These are phyloP conservation scores for Leptographium wingfieldii DNA, from an alignment of 2,329 filamentous ascomycete genomes.

Conservation along the genomic window DNA sequence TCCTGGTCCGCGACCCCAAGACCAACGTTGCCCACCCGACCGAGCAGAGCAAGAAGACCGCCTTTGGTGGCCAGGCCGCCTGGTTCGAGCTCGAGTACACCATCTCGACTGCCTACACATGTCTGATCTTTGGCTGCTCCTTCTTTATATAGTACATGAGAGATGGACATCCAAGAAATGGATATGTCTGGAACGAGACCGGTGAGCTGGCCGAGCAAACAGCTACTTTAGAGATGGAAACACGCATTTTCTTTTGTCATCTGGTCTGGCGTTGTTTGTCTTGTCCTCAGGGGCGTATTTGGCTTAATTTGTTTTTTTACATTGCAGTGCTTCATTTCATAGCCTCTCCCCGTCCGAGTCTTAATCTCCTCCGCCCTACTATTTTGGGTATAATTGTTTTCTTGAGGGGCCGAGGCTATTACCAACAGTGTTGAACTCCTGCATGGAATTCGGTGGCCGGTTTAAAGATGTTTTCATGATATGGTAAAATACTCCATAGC, in stretches of 20 bases:
- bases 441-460: background rate
- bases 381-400: background rate
- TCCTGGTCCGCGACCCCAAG: slow-evolving; percentile 42
- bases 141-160: slow-evolving; percentile 1
- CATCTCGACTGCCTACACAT: slow-evolving; percentile 35
- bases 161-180: background rate
- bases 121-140: slow-evolving; percentile 30
- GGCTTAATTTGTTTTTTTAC: background rate
- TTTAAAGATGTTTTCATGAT: background rate
- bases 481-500: background rate
- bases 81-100: slow-evolving; percentile 46
- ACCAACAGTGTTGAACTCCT: background rate
- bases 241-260: background rate
- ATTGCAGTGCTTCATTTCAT: background rate
- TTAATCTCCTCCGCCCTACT: background rate
- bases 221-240: background rate
- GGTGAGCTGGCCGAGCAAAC: background rate
- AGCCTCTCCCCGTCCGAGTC: background rate
- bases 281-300: background rate
- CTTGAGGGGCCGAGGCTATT: background rate
- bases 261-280: background rate
- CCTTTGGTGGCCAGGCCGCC: slow-evolving; percentile 29
- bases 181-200: background rate
- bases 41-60: slow-evolving; percentile 26
- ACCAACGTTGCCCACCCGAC: slow-evolving; percentile 40